Evolutionary conservation across 2,329 filamentous ascomycete species (phyloP).

Genomic region (Stachybotrys chartarum): DNA sequence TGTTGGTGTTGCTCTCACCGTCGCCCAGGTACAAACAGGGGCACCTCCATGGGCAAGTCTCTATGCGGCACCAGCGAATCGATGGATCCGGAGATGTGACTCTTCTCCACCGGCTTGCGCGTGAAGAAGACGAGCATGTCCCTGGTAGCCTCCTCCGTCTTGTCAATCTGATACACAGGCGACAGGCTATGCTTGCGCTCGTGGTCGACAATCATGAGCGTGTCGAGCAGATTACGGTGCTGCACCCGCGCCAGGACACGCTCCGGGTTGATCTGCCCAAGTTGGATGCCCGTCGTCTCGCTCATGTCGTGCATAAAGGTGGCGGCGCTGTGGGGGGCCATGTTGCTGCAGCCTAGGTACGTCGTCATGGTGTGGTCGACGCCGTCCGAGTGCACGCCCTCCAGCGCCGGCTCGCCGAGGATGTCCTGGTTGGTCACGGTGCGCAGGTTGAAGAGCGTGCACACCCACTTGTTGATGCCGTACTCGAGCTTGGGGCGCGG

Average conservation of each 20-base stretch:
- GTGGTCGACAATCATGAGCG: slow-evolving; percentile 18
- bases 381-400: slow-evolving; percentile 23
- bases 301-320: slow-evolving; percentile 20
- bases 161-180: slow-evolving; percentile 14
- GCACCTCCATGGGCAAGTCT: slow-evolving; percentile 16
- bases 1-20: background rate
- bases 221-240: slow-evolving; percentile 18
- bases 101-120: slow-evolving; percentile 14
- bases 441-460: slow-evolving; percentile 20
- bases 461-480: slow-evolving; percentile 15
- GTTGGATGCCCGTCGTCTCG: slow-evolving; percentile 14
- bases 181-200: slow-evolving; percentile 19
- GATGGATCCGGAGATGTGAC: slow-evolving; percentile 14
- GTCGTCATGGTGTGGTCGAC: slow-evolving; percentile 25
- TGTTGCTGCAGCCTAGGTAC: slow-evolving; percentile 18
- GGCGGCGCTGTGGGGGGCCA: slow-evolving; percentile 17
- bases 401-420: slow-evolving; percentile 21
- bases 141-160: slow-evolving; percentile 13
- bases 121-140: slow-evolving; percentile 23
- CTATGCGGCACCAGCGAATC: slow-evolving; percentile 16
- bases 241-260: slow-evolving; percentile 14
- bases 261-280: slow-evolving; percentile 12
- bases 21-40: slow-evolving; percentile 12
- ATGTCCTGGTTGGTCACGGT: slow-evolving; percentile 18
- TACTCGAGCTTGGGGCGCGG: slow-evolving; percentile 18